Conservation (phyloP, 2,329 filamentous ascomycete species). For the Cladobotryum protrusum region DNA sequence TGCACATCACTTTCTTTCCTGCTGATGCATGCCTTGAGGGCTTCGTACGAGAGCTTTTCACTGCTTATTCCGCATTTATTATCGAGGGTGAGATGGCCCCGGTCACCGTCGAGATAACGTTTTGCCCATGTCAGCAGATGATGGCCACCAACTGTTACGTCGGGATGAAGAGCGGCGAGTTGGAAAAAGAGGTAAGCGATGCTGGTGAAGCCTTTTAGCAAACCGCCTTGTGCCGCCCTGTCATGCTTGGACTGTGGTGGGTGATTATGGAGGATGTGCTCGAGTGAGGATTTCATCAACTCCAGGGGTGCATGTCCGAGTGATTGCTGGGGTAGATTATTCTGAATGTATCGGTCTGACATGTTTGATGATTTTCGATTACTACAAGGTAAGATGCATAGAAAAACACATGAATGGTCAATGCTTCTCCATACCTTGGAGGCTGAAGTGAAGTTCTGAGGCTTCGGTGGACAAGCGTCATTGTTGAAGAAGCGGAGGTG, state of each 20-base stretch:
- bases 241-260: constrained; percentile 32
- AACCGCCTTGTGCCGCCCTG: constrained; percentile 34
- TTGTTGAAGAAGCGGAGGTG: too few relatives aligned
- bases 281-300: constrained; percentile 29
- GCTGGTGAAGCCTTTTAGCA: constrained; percentile 49
- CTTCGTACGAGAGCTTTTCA: constrained; percentile 42
- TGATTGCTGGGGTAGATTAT: constrained; percentile 25
- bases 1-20: constrained; percentile 32
- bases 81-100: constrained; percentile 30
- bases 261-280: constrained; percentile 29
- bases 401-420: neutral
- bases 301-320: constrained; percentile 21
- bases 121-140: constrained; percentile 39
- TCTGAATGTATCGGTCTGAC: constrained; percentile 28
- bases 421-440: too few relatives aligned
- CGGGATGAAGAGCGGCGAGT: constrained; percentile 38
- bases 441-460: too few relatives aligned
- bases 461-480: too few relatives aligned
- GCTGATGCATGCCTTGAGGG: constrained; percentile 39
- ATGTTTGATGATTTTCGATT: constrained; percentile 12
- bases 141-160: constrained; percentile 37
- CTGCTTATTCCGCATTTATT: constrained; percentile 44
- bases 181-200: constrained; percentile 50
- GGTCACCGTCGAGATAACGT: constrained; percentile 39
- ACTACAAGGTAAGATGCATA: too few relatives aligned